phyloP scores from a whole-genome alignment of 2,329 filamentous ascomycete species.

The Beauveria pseudobassiana region DNA sequence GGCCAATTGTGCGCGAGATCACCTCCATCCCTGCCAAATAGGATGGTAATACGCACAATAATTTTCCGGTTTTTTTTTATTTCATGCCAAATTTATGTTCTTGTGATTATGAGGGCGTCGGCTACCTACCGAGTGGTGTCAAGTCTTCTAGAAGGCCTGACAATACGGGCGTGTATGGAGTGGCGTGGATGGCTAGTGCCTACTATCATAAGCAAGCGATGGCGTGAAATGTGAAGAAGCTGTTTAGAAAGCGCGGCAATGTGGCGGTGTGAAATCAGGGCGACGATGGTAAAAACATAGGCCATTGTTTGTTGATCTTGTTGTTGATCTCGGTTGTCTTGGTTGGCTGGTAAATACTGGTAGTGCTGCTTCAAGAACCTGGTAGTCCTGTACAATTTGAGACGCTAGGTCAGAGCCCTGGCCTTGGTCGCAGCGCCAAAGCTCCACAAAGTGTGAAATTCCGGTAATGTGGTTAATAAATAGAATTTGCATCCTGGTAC shows the following conservation, averaged over 20 bases:
- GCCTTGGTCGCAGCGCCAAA: constrained; percentile 1
- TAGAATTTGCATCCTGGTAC: not conserved
- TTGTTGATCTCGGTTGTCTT: not conserved
- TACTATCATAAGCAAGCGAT: not conserved
- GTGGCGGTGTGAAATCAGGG: constrained; percentile 2
- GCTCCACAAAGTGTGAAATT: constrained; percentile 8
- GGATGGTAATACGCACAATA: not conserved
- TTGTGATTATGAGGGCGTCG: not conserved
- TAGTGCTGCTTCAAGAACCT: not conserved
- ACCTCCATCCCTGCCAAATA: constrained; percentile 3
- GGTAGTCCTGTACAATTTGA: not conserved
- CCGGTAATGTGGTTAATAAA: not conserved
- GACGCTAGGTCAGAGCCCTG: constrained; percentile 10
- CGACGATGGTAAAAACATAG: not conserved
- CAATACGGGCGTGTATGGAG: not conserved
- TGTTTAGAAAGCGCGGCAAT: not conserved
- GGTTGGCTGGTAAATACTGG: not conserved
- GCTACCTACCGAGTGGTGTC: not conserved
- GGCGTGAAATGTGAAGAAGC: not conserved
- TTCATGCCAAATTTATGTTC: not conserved
- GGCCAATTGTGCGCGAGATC: not conserved
- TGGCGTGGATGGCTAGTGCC: not conserved
- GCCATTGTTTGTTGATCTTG: constrained; percentile 7
- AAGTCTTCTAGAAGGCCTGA: not conserved
- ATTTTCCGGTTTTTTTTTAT: not conserved